Evolutionary conservation across 192 early-diverging fungal genomes (phyloP).

Genomic region (Haplosporangium gracile): DNA sequence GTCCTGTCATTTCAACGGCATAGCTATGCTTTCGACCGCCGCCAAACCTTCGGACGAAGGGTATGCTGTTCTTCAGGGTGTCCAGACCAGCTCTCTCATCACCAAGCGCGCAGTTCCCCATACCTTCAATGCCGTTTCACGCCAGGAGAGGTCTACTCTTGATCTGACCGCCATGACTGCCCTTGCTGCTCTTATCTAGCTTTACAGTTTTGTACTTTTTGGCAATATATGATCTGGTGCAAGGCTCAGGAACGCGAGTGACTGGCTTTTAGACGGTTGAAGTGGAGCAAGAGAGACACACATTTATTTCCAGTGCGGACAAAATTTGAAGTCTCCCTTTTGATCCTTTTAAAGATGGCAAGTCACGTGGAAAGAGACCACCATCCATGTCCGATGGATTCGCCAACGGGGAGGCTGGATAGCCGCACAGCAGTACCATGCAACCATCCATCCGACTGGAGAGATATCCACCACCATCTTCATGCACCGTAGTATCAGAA

Average conservation of each 20-base stretch:
- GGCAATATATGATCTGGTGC: not conserved
- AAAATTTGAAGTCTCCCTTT: slow-evolving; percentile 35
- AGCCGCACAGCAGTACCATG: not conserved
- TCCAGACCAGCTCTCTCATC: not conserved
- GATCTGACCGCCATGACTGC: not conserved
- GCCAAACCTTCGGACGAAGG: slow-evolving; percentile 27
- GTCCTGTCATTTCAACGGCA: slow-evolving; percentile 49
- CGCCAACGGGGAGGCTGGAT: not conserved
- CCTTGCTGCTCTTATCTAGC: not conserved
- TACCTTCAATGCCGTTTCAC: not conserved
- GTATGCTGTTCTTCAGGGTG: not conserved
- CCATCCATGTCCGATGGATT: slow-evolving; percentile 4
- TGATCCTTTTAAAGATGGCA: slow-evolving; percentile 52
- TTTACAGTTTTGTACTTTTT: not conserved
- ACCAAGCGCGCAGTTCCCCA: not conserved
- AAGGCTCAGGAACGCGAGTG: not conserved
- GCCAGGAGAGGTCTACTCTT: not conserved
- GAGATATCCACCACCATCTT: not conserved
- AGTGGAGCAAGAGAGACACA: not conserved
- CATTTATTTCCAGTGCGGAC: not conserved
- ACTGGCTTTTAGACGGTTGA: not conserved
- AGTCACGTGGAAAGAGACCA: slow-evolving; percentile 28
- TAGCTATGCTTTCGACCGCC: slow-evolving; percentile 20
- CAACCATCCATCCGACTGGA: slow-evolving; percentile 1
- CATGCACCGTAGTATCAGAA: not conserved